Evolutionary conservation across 2,329 filamentous ascomycete genomes (phyloP), one percentile per base, ranked within the genome.

Genomic region (Corinectria fuckeliana): DNA sequence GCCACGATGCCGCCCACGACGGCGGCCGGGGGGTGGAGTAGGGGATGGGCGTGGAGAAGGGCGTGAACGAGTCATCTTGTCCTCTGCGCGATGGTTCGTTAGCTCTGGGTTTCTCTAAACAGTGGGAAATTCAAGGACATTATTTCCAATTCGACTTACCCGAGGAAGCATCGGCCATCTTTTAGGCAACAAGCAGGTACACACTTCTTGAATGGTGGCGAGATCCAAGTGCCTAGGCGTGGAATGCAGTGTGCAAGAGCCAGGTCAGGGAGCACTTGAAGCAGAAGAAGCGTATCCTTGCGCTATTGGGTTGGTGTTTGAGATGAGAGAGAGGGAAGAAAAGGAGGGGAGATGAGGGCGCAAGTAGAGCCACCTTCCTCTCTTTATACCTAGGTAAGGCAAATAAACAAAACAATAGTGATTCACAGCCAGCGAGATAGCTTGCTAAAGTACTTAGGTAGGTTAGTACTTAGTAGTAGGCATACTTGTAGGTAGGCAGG

Each of bases 1-100:
- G 18, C 34, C 34, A 3, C 25, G 34, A 25, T 14, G 30, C 21
- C 20, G 25, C 10, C 10, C 25, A 13, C 25, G 51, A 7, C 21
- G 28, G 25, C 30, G 25, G 7, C 25, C 9, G 3, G 25, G 49
- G 2, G 54, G 39, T n/a, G 10, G 23, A 1, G 7, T 42, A 9
- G 18, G 20, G 6, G 38, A 21, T 8, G 25, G 44, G 18, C 47
- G 45, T 5, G 38, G 47, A 5, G 41, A 41, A 16, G 16, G 25
- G 10, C 11, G 56, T 16, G 36, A 20, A n/a, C 50, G 34, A 3
- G n/a, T 21, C 56, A 59, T 59, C 13, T 20, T 55, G 18, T 30
- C 3, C 13, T 48, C 7, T 16, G 8, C 2, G 13, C 14, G 11
- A 4, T 5, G 5, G 18, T 5, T 6, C 9, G 18, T 34, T 10